Evolutionary conservation across 768 basidiomycete genomes (phyloP), one percentile per base, ranked within the genome.

Genomic region (Suillus fuscotomentosus): DNA sequence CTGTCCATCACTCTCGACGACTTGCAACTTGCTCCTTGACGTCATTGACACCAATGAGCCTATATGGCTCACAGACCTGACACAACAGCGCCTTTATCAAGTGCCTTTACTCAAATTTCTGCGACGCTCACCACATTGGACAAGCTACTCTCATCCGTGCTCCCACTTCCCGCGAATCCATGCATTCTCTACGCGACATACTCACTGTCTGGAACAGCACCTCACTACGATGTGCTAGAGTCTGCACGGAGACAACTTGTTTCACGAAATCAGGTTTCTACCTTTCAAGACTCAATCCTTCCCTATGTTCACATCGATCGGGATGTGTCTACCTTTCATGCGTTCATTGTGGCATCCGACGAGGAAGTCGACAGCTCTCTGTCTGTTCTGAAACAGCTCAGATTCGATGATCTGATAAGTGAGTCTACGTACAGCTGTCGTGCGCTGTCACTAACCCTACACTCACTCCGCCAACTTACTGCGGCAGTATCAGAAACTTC

Each of bases 391-490:
- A 70, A 69, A 64, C 66, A 67, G 17, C 70, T 88, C 36, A 70
- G 76, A 36, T 77, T 88, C 45, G 83, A 86, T 60, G 83, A 80
- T 3, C 76, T 91, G 60, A 72, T 73, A 60, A 74, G 89, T 89
- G 72, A 75, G 86, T 80, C 41, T 57, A 48, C 61, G 1, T 59
- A 17, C 6, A 36, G 50, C 36, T 24, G 45, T 10, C 24, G 54
- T 34, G 50, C 34, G 62, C 60, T 67, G 61, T 69, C 31, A n/a
- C 66, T 64, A 42, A 24, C 61, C 43, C 64, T 20, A 22, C n/a
- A 41, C 39, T 59, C 31, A 31, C 31, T 31, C 31, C 31, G 31
- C 31, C 31, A 42, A 59, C 39, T 0, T 59, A 27, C 39, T 54
- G 31, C 60, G 63, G 63, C 65, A 88, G 87, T 73, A 11, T 72